Conservation (phyloP, 176 grass and related monocot genomes). For the Paspalum notatum region DNA sequence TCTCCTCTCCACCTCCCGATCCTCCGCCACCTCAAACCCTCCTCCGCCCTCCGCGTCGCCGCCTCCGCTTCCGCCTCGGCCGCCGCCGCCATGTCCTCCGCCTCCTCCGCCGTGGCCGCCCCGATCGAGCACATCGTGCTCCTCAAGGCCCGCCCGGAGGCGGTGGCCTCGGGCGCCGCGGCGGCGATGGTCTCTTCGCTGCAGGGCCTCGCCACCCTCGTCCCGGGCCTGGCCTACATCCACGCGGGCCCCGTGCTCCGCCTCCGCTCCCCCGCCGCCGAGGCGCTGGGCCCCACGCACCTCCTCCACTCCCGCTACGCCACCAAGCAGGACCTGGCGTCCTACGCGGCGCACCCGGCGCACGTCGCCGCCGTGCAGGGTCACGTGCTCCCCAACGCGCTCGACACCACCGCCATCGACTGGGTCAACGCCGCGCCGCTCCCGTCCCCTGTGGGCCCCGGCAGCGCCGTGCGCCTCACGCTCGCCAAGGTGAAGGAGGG, state of each 20-base stretch:
- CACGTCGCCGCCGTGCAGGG: conserved; percentile 82
- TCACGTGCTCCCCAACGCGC: conserved; percentile 60
- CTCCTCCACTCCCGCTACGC: conserved; percentile 84
- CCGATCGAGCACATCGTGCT: conserved; percentile 92
- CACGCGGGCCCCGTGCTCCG: conserved; percentile 71
- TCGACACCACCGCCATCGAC: conserved; percentile 77
- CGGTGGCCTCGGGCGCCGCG: conserved; percentile 50
- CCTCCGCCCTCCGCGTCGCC: conserved; percentile 15
- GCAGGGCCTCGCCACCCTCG: conserved; percentile 51
- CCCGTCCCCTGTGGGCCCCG: conserved; percentile 43
- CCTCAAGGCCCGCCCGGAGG: conserved; percentile 72
- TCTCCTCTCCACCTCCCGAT: conserved; percentile 35
- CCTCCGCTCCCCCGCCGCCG: conserved; percentile 70
- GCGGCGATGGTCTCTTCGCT: conserved; percentile 67
- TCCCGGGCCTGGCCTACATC: conserved; percentile 73
- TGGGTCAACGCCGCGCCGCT: conserved; percentile 62
- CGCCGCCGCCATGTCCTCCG: conserved; percentile 31
- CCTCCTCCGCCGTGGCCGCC: conserved; percentile 10
- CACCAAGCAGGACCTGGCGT: conserved; percentile 71
- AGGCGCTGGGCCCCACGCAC: conserved; percentile 70
- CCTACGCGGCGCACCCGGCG: conserved; percentile 66
- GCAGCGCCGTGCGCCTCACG: conserved; percentile 67
- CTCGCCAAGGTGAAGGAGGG: conserved; percentile 73
- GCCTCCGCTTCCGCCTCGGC: neutral
- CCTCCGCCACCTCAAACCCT: conserved; percentile 46